phyloP scores from a whole-genome alignment of 805 yeast genomes.

The Schizosaccharomyces japonicus region DNA sequence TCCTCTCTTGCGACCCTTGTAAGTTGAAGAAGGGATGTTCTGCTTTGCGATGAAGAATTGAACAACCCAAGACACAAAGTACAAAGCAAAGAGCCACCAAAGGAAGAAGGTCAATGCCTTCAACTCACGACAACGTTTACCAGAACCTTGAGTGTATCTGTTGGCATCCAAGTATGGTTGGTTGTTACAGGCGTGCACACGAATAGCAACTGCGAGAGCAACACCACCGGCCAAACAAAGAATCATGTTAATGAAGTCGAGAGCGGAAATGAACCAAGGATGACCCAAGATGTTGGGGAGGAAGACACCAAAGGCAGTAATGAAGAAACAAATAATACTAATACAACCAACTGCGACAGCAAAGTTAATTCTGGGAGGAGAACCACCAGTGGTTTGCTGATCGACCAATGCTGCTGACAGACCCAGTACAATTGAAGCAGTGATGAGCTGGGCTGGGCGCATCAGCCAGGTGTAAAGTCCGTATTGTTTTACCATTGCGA shows the following conservation, averaged over 20 bases:
- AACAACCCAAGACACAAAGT: constrained; percentile 37
- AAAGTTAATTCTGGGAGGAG: constrained; percentile 63
- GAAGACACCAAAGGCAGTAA: constrained; percentile 57
- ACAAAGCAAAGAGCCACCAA: constrained; percentile 59
- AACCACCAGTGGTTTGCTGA: constrained; percentile 30
- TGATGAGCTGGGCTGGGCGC: constrained; percentile 50
- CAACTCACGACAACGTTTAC: constrained; percentile 80
- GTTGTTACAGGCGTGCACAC: constrained; percentile 69
- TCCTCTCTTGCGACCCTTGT: neutral
- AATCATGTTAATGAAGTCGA: constrained; percentile 72
- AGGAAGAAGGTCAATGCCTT: constrained; percentile 66
- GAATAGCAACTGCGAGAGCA: constrained; percentile 75
- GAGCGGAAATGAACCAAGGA: constrained; percentile 50
- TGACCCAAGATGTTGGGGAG: constrained; percentile 50
- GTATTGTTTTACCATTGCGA: neutral
- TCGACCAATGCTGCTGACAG: constrained; percentile 63
- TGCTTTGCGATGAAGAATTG: neutral
- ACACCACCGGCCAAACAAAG: constrained; percentile 90
- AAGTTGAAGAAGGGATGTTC: neutral
- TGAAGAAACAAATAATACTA: constrained; percentile 58
- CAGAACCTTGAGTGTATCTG: constrained; percentile 47
- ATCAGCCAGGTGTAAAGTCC: constrained; percentile 45
- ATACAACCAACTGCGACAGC: constrained; percentile 71
- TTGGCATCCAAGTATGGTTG: constrained; percentile 36
- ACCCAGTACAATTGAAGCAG: constrained; percentile 62